Evolutionary conservation across 2,329 filamentous ascomycete genomes (phyloP), one percentile per base, ranked within the genome.

Genomic region (Chaetothyriales sp.): DNA sequence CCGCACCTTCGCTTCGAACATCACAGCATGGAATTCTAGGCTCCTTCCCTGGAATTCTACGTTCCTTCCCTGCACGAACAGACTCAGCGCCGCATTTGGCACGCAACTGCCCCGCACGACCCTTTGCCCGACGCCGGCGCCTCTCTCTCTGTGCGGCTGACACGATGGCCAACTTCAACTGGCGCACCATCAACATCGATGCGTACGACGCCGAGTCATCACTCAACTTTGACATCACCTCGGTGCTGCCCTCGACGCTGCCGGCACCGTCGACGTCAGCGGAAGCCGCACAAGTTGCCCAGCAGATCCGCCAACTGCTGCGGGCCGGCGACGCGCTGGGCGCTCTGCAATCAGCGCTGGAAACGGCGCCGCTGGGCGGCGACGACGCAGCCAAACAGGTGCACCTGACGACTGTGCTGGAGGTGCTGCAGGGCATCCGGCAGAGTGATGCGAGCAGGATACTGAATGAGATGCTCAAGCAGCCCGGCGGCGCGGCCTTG

Each of bases 391-490:
- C 70, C n/a, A 69, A 94, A 83, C 88, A 95, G 59, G 75, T 88
- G 28, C 89, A 97, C 68, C 74, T 95, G 58, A 81, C 86, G 60
- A 90, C 86, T 18, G 85, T 98, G 43, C 81, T 88, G 56, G 92
- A 98, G 71, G 89, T 97, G 53, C 75, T 98, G 59, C 89, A 95
- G 70, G 92, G 88, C 18, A 97, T 97, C 71, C 89, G 94, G 67
- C 89, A 92, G 65, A 86, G 86, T 62, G 92, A 98, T 62, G 97
- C 97, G 86, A 88, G 83, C 58, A 85, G 87, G 13, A 81, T 97
- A 63, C 74, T 98, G 60, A 81, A 83, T 70, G 80, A 82, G 53
- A 85, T 97, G 64, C 89, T 92, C 71, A 74, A 73, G 54, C 81
- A 83, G 9, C 80, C 85, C 48, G 86, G 86, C 56, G 92, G 92